Percentiles rank a stretch among this genome's conserved stretches.
phyloP scores from a whole-genome alignment of 108 stramenopile genomes.

The Mediolabrus comicus region DNA sequence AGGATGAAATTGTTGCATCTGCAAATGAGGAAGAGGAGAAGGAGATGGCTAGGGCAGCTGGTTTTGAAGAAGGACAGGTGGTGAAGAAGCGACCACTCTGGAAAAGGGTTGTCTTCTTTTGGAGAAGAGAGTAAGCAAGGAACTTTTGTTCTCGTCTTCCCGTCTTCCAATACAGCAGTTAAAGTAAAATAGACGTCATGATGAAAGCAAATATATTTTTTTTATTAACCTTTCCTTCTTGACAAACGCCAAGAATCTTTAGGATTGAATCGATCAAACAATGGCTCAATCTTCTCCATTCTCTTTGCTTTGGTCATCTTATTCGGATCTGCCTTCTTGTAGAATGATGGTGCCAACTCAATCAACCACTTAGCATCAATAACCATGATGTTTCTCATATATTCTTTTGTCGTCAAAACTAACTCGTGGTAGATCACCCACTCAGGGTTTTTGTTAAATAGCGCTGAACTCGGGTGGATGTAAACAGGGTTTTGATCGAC shows the following conservation, averaged over 20 bases:
- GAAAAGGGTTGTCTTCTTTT: slow-evolving; percentile 51
- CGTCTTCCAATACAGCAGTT: background rate
- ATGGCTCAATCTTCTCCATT: slow-evolving; percentile 98
- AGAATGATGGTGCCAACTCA: slow-evolving; percentile 97
- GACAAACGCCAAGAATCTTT: slow-evolving; percentile 93
- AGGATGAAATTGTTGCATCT: slow-evolving; percentile 21
- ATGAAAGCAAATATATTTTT: background rate
- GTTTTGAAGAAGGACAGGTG: slow-evolving; percentile 21
- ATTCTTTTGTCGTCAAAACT: slow-evolving; percentile 98
- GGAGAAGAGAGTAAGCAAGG: slow-evolving; percentile 40
- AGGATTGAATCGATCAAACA: slow-evolving; percentile 96
- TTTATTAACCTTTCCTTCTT: slow-evolving; percentile 78
- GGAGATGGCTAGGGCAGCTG: slow-evolving; percentile 34
- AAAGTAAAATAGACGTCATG: background rate
- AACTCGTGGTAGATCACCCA: slow-evolving; percentile 98
- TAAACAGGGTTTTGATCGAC: slow-evolving; percentile 98
- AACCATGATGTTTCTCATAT: slow-evolving; percentile 98
- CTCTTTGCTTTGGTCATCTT: slow-evolving; percentile 93
- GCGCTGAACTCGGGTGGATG: slow-evolving; percentile 95
- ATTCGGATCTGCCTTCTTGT: slow-evolving; percentile 93
- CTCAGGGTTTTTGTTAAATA: slow-evolving; percentile 99
- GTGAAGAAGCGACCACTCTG: slow-evolving; percentile 25
- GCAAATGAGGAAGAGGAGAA: slow-evolving; percentile 33
- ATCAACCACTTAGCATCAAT: slow-evolving; percentile 99
- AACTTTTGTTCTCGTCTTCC: background rate